Base-by-base conservation (phyloP, 2,329 filamentous ascomycete genomes). In the Periconia sp. region DNA sequence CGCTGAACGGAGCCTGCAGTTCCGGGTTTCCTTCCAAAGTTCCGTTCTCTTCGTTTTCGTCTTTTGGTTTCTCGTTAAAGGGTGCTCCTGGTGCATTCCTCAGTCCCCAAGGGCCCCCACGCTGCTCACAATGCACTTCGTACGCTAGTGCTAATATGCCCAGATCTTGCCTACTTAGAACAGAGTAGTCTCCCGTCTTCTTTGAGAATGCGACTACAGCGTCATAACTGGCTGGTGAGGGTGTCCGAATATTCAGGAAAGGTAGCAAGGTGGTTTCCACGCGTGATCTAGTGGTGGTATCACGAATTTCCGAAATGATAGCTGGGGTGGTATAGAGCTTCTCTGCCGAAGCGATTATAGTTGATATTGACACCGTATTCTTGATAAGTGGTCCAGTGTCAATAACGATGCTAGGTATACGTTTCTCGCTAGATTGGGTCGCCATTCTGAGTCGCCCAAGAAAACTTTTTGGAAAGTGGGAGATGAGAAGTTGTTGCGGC, bases 321-420 rank as follows among this genome's bases (percentile, higher is more conserved):
- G 87, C 85, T 0, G 92, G 91, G 0, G 92, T 88, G 1, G 91
- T 96, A 61, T 58, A 69, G 4, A 69, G 53, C 31, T 66, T 55
- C 30, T 94, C 86, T 34, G 90, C 85, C 66, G 89, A 85, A 25
- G 82, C 80, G 37, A 96, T 77, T 9, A 99, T 83, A 0, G 88
- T 89, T 32, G 89, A 95, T 17, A 94, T 83, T 9, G 89, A 78
- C 10, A 92, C 90, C 53, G 94, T 87, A 73, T 96, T 96, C 67
- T 92, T 92, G 69, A 99, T 92, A 48, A 99, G 84, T 6, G 92
- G 91, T 18, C 92, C 92, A 3, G 94, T 88, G 66, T 99, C 94
- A 55, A 99, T 80, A 19, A 97, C 81, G 37, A 97, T 83, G 40
- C 86, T 87, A 73, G 95, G 85, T 36, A 95, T 84, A 0, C 86